Base-by-base conservation (phyloP, 164 flowering plant genomes). In the Protea cynaroides region DNA sequence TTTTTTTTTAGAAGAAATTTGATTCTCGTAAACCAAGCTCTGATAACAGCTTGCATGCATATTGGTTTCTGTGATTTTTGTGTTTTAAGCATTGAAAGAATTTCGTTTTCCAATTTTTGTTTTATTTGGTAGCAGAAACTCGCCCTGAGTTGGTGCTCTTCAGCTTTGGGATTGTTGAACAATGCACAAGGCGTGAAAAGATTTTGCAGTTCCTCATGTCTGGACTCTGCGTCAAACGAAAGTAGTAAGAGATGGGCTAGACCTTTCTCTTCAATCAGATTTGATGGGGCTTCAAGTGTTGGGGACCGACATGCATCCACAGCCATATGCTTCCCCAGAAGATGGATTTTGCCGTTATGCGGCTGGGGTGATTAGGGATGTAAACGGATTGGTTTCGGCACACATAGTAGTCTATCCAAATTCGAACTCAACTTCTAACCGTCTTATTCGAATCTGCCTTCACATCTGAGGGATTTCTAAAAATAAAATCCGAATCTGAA, bases 111-210 rank as follows among this genome's bases (percentile, higher is more conserved):
- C 21, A 25, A 14, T 55, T 59, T 61, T 19, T 37, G 23, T 21
- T 51, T 66, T 17, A 8, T 64, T 68, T 71, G 62, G 51, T 66
- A 55, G 63, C 88, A 86, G 96, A 78, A 18, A 55, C 43, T 46
- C 61, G 13, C 23, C 71, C 69, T 21, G 70, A 72, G 53, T 77
- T 85, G 0, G 63, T 76, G 25, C 75, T 71, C 18, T 75, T 89
- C 19, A 77, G 86, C 78, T 68, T 63, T 72, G 83, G 84, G 25
- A 83, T 84, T 52, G 84, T 83, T 34, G 84, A 85, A 67, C 75
- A 79, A 49, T 82, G 77, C 70, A 57, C 68, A 24, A 77, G 80
- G 53, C 84, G 71, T 37, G 87, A 86, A 64, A 79, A 78, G 68
- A 65, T 85, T 43, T 19, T 82, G 76, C 76, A 80, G 67, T 77